These are phyloP conservation scores for Pisolithus microcarpus DNA, from an alignment of 768 basidiomycete species.

Conservation along the genomic window DNA sequence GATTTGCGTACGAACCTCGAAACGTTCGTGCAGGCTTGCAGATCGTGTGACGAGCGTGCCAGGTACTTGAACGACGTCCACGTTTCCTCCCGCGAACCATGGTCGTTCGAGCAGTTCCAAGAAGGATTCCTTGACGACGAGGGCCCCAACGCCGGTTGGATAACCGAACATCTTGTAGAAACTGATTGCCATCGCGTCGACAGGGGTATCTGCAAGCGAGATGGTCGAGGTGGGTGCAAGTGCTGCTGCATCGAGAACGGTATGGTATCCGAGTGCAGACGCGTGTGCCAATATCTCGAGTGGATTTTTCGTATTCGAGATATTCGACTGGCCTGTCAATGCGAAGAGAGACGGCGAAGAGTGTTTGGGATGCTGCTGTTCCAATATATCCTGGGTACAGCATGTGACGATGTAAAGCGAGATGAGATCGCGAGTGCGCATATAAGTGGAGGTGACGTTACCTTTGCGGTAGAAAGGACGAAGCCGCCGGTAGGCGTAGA, in stretches of 20 bases:
- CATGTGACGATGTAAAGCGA: background rate
- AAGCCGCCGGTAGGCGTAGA: slow-evolving; percentile 62
- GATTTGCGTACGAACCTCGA: slow-evolving; percentile 48
- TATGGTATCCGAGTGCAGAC: slow-evolving; percentile 60
- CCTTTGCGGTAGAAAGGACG: slow-evolving; percentile 51
- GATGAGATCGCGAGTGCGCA: slow-evolving; percentile 9
- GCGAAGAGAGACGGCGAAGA: slow-evolving; percentile 58
- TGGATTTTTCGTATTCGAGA: slow-evolving; percentile 67
- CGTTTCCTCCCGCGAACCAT: slow-evolving; percentile 83
- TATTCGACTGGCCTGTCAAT: slow-evolving; percentile 76
- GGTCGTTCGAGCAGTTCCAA: slow-evolving; percentile 54
- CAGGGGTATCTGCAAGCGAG: slow-evolving; percentile 55
- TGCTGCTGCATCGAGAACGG: slow-evolving; percentile 77
- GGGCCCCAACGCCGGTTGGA: slow-evolving; percentile 77
- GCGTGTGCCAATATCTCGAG: slow-evolving; percentile 61
- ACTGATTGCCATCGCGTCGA: slow-evolving; percentile 77
- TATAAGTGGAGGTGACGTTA: slow-evolving; percentile 25
- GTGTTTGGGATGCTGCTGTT: slow-evolving; percentile 37
- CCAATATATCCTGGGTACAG: slow-evolving; percentile 44
- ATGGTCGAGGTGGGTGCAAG: slow-evolving; percentile 66
- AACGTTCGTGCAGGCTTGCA: slow-evolving; percentile 57
- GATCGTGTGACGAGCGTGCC: slow-evolving; percentile 60
- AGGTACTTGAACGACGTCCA: slow-evolving; percentile 78
- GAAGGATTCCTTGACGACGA: slow-evolving; percentile 68
- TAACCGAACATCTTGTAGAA: slow-evolving; percentile 92